Evolutionary conservation across 164 flowering plant genomes (phyloP), one percentile per base, ranked within the genome.

Genomic region (Brasenia schreberi): DNA sequence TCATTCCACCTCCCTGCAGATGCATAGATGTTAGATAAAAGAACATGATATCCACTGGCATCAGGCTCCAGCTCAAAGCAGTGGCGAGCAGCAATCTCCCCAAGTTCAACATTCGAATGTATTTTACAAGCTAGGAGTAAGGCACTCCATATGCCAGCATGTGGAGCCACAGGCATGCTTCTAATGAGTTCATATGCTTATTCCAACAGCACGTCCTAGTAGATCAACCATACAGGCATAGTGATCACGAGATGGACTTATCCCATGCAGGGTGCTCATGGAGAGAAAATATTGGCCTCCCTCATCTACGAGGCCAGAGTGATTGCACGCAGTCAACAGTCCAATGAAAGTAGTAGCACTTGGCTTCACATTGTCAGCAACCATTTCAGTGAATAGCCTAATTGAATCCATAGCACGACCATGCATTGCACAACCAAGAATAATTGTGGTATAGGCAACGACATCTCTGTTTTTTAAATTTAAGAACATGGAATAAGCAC

Each of bases 71-170:
- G 59, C 59, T 77, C 76, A 63, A 77, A 62, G 69, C 81, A 81
- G 58, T 67, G 72, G 9, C 63, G 66, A 43, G 80, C 77, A 1
- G 87, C 81, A 67, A 79, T 61, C 72, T 81, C 82, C 6, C 79
- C 84, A 59, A 83, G 72, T 65, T 79, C 81, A 16, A 81, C 73
- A 64, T 79, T 75, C 44, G 70, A 44, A 69, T 83, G 84, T 18
- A 77, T 59, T 59, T 76, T 71, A 64, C 87, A 81, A 72, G 75
- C 80, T 65, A 73, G 77, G 63, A 83, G 83, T 72, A 83, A 70
- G 18, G 84, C 83, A 14, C 84, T 82, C 87, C 84, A 83, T 7
- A 79, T 82, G 16, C 81, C 80, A 60, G 75, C 72, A 70, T 76
- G 78, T 16, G 86, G 82, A 66, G 58, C 66, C 74, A 76, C 73